phyloP scores from a whole-genome alignment of 1,139 yeast species.

The Geotrichum reessii region DNA sequence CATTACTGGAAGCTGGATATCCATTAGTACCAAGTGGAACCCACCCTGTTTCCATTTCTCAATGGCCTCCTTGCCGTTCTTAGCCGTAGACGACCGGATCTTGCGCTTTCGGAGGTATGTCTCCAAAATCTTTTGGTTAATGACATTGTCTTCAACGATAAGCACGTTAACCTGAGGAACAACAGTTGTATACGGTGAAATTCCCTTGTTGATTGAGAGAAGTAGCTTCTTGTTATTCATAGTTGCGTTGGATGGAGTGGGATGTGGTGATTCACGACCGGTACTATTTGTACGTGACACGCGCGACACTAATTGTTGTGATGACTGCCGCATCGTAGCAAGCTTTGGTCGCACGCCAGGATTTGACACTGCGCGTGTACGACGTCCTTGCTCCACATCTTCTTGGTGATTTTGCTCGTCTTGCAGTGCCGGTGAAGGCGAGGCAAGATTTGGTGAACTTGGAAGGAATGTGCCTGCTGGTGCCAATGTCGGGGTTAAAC shows the following conservation, averaged over 20 bases:
- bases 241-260: neutral
- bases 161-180: slow-evolving; percentile 79
- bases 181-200: slow-evolving; percentile 18
- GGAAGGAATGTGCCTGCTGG: neutral
- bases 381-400: neutral
- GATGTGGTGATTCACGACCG: neutral
- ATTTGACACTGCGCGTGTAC: neutral
- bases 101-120: slow-evolving; percentile 84
- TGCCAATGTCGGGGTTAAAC: neutral
- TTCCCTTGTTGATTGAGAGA: slow-evolving; percentile 17
- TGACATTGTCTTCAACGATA: slow-evolving; percentile 93
- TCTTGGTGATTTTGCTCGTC: neutral
- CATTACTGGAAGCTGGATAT: slow-evolving; percentile 87
- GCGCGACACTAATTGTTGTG: neutral
- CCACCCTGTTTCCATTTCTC: slow-evolving; percentile 93
- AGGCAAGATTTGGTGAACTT: neutral
- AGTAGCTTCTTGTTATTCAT: slow-evolving; percentile 14
- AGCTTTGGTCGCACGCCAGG: neutral
- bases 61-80: slow-evolving; percentile 87
- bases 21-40: slow-evolving; percentile 87
- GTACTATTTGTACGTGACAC: neutral
- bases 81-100: slow-evolving; percentile 79
- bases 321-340: neutral
- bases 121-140: slow-evolving; percentile 87
- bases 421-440: neutral